A percentile compares a stretch with the other conserved stretches of the same genome.
Conservation (phyloP, 768 basidiomycete genomes). For the Mycena vulgaris region DNA sequence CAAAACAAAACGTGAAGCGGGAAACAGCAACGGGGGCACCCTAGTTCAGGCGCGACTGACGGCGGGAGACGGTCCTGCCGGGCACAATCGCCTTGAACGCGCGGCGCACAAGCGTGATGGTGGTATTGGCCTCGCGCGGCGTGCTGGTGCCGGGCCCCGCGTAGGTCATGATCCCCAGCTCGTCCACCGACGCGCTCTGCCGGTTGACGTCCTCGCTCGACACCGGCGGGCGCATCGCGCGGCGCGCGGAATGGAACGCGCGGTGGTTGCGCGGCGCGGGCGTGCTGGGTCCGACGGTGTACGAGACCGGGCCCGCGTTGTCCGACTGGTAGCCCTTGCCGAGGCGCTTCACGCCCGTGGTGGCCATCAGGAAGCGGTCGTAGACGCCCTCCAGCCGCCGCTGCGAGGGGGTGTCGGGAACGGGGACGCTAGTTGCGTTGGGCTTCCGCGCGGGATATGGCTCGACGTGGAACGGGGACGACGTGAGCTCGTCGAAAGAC, state of each 20-base stretch:
- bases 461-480: conserved; percentile 75
- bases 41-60: conserved; percentile 59
- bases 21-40: no score
- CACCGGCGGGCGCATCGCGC: conserved; percentile 79
- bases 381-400: conserved; percentile 82
- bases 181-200: conserved; percentile 70
- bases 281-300: conserved; percentile 46
- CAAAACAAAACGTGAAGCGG: no score
- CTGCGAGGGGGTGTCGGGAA: conserved; percentile 70
- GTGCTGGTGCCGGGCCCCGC: conserved; percentile 44
- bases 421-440: conserved; percentile 49
- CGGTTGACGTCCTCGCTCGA: conserved; percentile 68
- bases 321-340: conserved; percentile 89
- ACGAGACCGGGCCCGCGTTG: conserved; percentile 60
- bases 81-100: conserved; percentile 86
- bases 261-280: conserved; percentile 55
- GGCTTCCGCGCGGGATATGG: conserved; percentile 71
- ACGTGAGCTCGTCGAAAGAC: conserved; percentile 69
- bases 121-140: conserved; percentile 61
- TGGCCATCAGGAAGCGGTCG: conserved; percentile 88
- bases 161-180: conserved; percentile 70
- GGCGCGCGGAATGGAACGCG: conserved; percentile 64
- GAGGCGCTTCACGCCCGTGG: conserved; percentile 83
- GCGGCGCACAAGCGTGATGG: conserved; percentile 73
- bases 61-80: conserved; percentile 68